phyloP scores from a whole-genome alignment of 2,329 filamentous ascomycete species.

The Pyrenochaeta sp. region DNA sequence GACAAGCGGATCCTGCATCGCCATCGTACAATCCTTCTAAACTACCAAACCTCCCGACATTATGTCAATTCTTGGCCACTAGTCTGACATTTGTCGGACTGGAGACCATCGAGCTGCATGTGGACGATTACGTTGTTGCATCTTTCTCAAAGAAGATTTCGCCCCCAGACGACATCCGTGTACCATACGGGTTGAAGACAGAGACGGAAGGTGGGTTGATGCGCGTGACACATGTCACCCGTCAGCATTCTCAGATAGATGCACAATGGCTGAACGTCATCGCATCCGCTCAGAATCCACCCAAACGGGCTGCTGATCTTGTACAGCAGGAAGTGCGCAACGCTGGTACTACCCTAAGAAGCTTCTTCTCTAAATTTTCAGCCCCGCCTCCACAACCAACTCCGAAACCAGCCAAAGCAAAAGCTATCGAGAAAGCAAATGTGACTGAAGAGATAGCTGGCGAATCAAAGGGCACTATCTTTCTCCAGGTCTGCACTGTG shows the following conservation, averaged over 20 bases:
- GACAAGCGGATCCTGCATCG: conserved; percentile 71
- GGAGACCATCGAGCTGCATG: conserved; percentile 84
- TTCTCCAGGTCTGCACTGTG: conserved; percentile 87
- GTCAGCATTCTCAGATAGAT: conserved; percentile 90
- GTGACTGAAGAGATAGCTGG: conserved; percentile 72
- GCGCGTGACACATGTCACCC: conserved; percentile 81
- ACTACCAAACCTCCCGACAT: conserved; percentile 82
- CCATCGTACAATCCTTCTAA: conserved; percentile 66
- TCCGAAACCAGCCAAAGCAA: conserved; percentile 28
- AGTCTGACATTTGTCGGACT: conserved; percentile 95
- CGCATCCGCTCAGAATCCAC: conserved; percentile 76
- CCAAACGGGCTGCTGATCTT: conserved; percentile 42
- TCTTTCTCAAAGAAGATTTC: conserved; percentile 85
- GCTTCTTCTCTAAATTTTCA: conserved; percentile 52
- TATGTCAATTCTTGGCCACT: conserved; percentile 92
- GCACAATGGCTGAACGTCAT: conserved; percentile 88
- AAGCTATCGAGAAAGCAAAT: conserved; percentile 21
- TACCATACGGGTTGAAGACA: conserved; percentile 82
- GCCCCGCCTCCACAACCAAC: conserved; percentile 28
- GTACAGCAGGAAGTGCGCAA: conserved; percentile 48
- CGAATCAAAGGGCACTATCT: conserved; percentile 79
- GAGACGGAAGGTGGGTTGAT: conserved; percentile 88
- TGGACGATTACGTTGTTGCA: conserved; percentile 86
- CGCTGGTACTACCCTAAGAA: conserved; percentile 47
- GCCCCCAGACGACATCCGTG: conserved; percentile 73